These are phyloP conservation scores for Cystofilobasidium bisporidii DNA, from an alignment of 768 basidiomycete genomes.

Conservation along the genomic window DNA sequence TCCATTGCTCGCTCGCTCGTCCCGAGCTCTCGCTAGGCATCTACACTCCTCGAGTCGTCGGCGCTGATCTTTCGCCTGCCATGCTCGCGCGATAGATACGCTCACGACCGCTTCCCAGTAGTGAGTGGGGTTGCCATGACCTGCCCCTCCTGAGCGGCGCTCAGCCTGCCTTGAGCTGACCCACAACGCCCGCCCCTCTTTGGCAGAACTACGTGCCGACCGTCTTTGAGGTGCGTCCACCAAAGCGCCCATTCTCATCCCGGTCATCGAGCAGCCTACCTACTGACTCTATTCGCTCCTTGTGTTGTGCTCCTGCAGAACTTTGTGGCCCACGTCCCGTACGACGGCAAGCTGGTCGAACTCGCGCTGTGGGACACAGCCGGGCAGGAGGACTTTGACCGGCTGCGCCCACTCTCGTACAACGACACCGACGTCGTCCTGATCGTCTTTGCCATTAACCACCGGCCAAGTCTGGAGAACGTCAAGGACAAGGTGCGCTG, in stretches of 20 bases:
- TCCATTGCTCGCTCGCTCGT: background rate
- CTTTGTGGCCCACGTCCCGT: constrained; percentile 54
- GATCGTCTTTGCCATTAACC: constrained; percentile 41
- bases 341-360: constrained; percentile 80
- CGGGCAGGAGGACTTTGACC: constrained; percentile 77
- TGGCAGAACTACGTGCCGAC: constrained; percentile 79
- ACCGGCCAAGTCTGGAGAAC: constrained; percentile 39
- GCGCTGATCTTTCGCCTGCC: too few relatives aligned
- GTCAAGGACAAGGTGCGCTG: constrained; percentile 41
- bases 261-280: constrained; percentile 34
- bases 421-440: constrained; percentile 43
- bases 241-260: background rate
- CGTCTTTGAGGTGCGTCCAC: constrained; percentile 77
- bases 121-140: too few relatives aligned
- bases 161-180: background rate
- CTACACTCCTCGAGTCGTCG: too few relatives aligned
- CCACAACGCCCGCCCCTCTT: background rate
- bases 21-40: too few relatives aligned
- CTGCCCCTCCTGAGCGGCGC: background rate
- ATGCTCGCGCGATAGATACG: too few relatives aligned
- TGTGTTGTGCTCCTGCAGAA: constrained; percentile 20
- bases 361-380: constrained; percentile 98
- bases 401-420: constrained; percentile 40
- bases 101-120: constrained; percentile 26
- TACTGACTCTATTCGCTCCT: constrained; percentile 35